These are phyloP conservation scores for Colletotrichum sublineola DNA, from an alignment of 2,329 filamentous ascomycete species.

Conservation along the genomic window DNA sequence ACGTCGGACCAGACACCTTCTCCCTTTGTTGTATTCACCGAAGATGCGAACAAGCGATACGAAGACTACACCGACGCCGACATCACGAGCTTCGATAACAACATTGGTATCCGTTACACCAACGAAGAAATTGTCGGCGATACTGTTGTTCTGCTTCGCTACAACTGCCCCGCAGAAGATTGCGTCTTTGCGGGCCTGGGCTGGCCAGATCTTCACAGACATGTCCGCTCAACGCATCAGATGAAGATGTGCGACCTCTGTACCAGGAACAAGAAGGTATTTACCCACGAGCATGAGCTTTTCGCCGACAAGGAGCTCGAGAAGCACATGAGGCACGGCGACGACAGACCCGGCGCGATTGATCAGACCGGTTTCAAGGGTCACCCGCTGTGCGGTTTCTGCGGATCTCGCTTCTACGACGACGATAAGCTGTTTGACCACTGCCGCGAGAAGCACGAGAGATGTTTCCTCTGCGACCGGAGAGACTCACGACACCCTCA, in stretches of 20 bases:
- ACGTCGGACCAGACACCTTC: conserved; percentile 70
- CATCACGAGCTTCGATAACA: conserved; percentile 83
- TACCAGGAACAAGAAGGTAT: conserved; percentile 94
- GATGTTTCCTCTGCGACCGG: conserved; percentile 94
- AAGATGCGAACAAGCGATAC: conserved; percentile 83
- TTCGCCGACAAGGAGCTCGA: conserved; percentile 86
- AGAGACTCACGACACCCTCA: conserved; percentile 78
- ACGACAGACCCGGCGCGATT: conserved; percentile 88
- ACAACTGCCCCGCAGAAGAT: conserved; percentile 90
- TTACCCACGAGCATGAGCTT: conserved; percentile 96
- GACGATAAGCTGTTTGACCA: conserved; percentile 95
- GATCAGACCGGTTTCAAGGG: conserved; percentile 97
- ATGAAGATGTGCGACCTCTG: conserved; percentile 95
- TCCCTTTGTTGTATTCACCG: conserved; percentile 90
- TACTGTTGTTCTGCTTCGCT: conserved; percentile 86
- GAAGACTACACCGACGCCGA: conserved; percentile 84
- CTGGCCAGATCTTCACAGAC: conserved; percentile 72
- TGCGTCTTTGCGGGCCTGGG: conserved; percentile 85
- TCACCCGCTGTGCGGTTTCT: conserved; percentile 95
- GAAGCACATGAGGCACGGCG: conserved; percentile 89
- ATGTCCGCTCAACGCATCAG: conserved; percentile 85
- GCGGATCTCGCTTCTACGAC: conserved; percentile 91
- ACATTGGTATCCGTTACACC: conserved; percentile 92
- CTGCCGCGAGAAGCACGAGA: conserved; percentile 93
- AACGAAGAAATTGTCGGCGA: conserved; percentile 92